Conservation (phyloP, 768 basidiomycete species). For the Phanerochaete sordida region DNA sequence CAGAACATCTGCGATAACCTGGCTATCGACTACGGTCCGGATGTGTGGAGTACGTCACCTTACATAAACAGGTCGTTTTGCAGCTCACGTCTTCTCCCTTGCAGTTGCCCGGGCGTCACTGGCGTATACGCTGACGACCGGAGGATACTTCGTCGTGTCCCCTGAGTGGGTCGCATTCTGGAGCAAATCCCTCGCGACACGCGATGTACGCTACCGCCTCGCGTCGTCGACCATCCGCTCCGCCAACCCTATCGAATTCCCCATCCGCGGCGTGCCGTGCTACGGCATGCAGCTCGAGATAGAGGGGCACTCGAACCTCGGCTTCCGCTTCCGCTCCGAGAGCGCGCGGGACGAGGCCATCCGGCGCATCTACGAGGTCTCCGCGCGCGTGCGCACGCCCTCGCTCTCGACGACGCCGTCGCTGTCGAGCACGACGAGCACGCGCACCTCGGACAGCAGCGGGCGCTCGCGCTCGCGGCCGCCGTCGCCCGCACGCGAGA, state of each 20-base stretch:
- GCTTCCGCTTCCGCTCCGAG: constrained; percentile 46
- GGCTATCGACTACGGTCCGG: constrained; percentile 8
- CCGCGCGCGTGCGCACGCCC: background rate
- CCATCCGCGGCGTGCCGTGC: constrained; percentile 20
- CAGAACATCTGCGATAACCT: constrained; percentile 12
- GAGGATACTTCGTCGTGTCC: constrained; percentile 42
- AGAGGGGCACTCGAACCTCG: constrained; percentile 41
- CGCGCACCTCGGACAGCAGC: constrained; percentile 3
- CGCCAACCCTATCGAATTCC: constrained; percentile 32
- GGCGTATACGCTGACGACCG: constrained; percentile 30
- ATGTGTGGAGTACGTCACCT: constrained; percentile 16
- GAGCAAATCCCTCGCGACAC: constrained; percentile 37
- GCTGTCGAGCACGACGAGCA: background rate
- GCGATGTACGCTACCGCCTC: constrained; percentile 41
- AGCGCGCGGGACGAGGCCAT: constrained; percentile 43
- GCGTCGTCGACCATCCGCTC: constrained; percentile 36
- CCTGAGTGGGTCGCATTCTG: constrained; percentile 41
- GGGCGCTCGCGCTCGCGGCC: background rate
- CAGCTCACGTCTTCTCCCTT: background rate
- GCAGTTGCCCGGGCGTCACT: constrained; percentile 36
- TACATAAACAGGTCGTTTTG: background rate
- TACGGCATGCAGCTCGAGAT: constrained; percentile 42
- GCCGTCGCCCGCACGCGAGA: constrained; percentile 1
- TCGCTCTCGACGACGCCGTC: background rate
- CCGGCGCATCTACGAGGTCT: constrained; percentile 27